Percentiles rank a stretch among this genome's conserved stretches.
Evolutionary conservation across 495 filamentous ascomycete species (phyloP).

Genomic region (Polyplosphaeria fusca): DNA sequence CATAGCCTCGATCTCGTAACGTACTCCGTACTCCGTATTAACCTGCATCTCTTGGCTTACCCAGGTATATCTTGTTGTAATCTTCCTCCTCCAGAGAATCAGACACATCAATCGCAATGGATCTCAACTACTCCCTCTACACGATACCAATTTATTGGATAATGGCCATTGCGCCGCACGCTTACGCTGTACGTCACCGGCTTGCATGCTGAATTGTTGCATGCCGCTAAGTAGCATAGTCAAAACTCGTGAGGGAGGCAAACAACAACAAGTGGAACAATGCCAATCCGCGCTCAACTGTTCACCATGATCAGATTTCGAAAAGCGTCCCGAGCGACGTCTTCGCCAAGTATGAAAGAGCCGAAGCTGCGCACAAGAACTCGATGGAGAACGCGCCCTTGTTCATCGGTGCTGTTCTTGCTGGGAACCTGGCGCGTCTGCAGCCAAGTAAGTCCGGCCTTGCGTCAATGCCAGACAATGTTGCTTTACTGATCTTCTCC

Average conservation of each 20-base stretch:
- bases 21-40: too few relatives aligned
- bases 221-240: constrained; percentile 1
- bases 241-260: constrained; percentile 13
- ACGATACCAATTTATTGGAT: constrained; percentile 22
- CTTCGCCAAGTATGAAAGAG: constrained; percentile 17
- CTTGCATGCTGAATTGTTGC: too few relatives aligned
- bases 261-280: constrained; percentile 26
- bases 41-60: too few relatives aligned
- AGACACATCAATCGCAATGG: too few relatives aligned
- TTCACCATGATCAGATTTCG: background rate
- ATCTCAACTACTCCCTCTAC: constrained; percentile 23
- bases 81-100: too few relatives aligned
- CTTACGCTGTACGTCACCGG: constrained; percentile 12
- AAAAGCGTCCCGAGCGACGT: constrained; percentile 14
- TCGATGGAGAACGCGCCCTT: constrained; percentile 24
- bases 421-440: constrained; percentile 23
- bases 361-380: constrained; percentile 27
- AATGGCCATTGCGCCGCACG: constrained; percentile 19
- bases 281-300: constrained; percentile 17
- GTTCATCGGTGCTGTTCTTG: constrained; percentile 27
- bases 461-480: too few relatives aligned
- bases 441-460: constrained; percentile 5
- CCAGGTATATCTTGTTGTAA: too few relatives aligned
- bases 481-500: too few relatives aligned
- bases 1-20: too few relatives aligned